Evolutionary conservation across 164 flowering plant species (phyloP), one percentile per base, ranked within the genome.

Genomic region (Macadamia integrifolia): DNA sequence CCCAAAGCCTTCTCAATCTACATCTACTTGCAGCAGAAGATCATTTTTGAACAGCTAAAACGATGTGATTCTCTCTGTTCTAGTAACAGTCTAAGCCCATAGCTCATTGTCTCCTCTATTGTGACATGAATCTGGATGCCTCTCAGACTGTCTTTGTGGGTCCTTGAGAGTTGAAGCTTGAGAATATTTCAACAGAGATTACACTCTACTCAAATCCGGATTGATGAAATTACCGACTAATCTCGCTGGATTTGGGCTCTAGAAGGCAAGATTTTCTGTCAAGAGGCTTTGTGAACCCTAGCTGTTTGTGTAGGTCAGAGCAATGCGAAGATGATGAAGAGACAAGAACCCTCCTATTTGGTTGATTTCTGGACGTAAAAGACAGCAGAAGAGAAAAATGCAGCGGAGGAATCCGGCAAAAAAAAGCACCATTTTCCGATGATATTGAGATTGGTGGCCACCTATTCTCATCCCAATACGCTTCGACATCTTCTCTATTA

Each of bases 41-140:
- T 23, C 23, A 23, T 23, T 23, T 23, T 23, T 0, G 23, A 23
- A 90, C 79, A 59, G 32, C 9, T 80, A 88, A 53, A 62, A 65
- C 11, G 12, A 28, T 93, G 98, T 97, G 79, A 59, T 23, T 1
- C 28, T 3, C 60, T 76, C 18, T 60, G 70, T 0, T 61, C 74
- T 1, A n/a, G 13, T 2, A 9, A 14, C n/a, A 55, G 0, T 29
- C 76, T 0, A 10, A 65, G 9, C 77, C 93, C 1, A 58, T 86
- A n/a, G 66, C 82, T 9, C 84, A 88, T 17, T 83, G 98, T 1
- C 52, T 82, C 9, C 48, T 43, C 9, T 43, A 77, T 49, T 83
- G 98, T 0, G 98, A 93, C 43, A 77, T 93, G 86, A 93, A 90
- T 43, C 82, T 93, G n/a, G 98, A 91, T 2, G 87, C 97, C 1